Evolutionary conservation across 2,329 filamentous ascomycete species (phyloP), one percentile per base, ranked within the genome.

Genomic region (Botrytis tulipae): DNA sequence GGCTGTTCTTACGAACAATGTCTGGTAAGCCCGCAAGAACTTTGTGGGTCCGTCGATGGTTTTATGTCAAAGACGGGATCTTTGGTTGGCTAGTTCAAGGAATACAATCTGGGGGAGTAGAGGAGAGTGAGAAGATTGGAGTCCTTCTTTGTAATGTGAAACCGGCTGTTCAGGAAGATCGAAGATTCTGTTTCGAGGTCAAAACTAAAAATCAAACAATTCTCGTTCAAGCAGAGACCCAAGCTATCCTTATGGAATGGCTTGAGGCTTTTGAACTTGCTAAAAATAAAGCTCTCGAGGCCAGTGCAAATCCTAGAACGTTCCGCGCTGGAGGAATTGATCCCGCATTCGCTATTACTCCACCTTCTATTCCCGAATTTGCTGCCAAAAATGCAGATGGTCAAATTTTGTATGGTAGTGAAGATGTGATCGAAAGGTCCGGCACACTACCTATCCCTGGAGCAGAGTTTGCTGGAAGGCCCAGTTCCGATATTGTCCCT

Each of bases 141-240:
- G 95, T 99, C 4, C 84, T 99, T 70, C 89, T 99, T 57, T 99
- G 96, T 84, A 97, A 93, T 79, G 92, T 96, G 67, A 93, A 95
- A 79, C 94, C 95, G 29, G 94, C 95, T 0, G 92, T 97, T 70
- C 91, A 93, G 77, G 96, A 99, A 83, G 96, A 99, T 80, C 90
- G 96, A 57, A 89, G 96, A 25, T 99, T 98, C 83, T 98, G 96
- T 81, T 98, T 99, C 79, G 96, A 99, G 83, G 92, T 99, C 79
- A 99, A 98, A 85, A 99, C 96, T 3, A 99, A 98, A 82, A 97
- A 93, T 79, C 93, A 93, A 76, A 96, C 91, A 68, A 90, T 97
- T 76, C 85, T 98, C 74, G 86, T 99, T 4, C 96, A 99, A 83
- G 93, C 95, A 7, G 96, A 99, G 81, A 97, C 94, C 0, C 96